Base-by-base conservation (phyloP, 805 yeast species). In the Suhomyces faveliae region DNA sequence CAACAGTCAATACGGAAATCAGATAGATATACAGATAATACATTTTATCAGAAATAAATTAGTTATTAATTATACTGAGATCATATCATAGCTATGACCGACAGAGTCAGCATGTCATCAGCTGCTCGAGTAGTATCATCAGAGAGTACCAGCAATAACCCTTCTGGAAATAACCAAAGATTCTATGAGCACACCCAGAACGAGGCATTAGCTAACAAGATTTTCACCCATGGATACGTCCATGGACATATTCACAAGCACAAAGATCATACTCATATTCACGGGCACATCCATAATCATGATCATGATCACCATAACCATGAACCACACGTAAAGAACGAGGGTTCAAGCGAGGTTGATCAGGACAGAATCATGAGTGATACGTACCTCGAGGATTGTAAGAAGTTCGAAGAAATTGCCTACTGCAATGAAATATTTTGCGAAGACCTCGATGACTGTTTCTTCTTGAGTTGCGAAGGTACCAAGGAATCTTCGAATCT, bases 191-290 rank as follows among this genome's bases (percentile, higher is more conserved):
- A 17, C 6, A 12, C 30, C 12, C 37, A 17, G 12, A 33, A 42
- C 8, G 44, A 41, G 11, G 37, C 23, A 27, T 27, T 38, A 21
- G 47, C 50, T 17, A 45, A 49, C 39, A 50, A 50, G 35, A 49
- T 58, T 8, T 47, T 59, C 40, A 64, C 71, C 22, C 80, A 77
- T 49, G 85, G 85, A 17, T 70, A 78, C n/a, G 81, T 81, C 13
- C 87, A 82, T 62, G 87, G 87, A 3, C 87, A 82, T 55, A 80
- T 82, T 17, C 87, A 82, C 62, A 80, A 78, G 55, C 83, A 79
- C 58, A 71, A 75, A 48, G 81, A 79, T 56, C 77, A 81, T 57
- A 80, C 85, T 5, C 82, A 81, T 54, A 80, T 82, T 29, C 87
- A 82, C 58, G 87, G 87, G n/a, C 87, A 82, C 57, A 77, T 82